Evolutionary conservation across 345 rosid genomes (phyloP).

Genomic region (Camelina sativa): DNA sequence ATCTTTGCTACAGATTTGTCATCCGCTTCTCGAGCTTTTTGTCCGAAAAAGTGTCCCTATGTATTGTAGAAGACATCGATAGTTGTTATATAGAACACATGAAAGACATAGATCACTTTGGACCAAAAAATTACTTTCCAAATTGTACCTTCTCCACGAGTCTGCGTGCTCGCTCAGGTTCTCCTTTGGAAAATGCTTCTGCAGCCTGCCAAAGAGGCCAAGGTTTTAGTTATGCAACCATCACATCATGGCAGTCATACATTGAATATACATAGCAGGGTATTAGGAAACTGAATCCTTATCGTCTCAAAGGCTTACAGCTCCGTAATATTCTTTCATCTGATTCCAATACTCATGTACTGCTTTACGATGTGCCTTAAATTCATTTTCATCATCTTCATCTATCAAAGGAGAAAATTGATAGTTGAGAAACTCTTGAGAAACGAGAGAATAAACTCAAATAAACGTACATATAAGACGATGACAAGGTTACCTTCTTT

Average conservation of each 20-base stretch:
- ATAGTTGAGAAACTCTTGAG: constrained; percentile 27
- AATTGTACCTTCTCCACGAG: constrained; percentile 53
- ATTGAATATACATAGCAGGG: background rate
- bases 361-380: constrained; percentile 56
- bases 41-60: constrained; percentile 61
- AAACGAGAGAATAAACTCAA: constrained; percentile 19
- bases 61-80: constrained; percentile 32
- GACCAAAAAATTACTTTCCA: constrained; percentile 15
- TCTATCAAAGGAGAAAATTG: constrained; percentile 37
- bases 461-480: constrained; percentile 17
- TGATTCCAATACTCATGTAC: constrained; percentile 58
- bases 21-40: constrained; percentile 65
- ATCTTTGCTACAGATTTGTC: constrained; percentile 61
- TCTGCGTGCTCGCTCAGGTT: constrained; percentile 55
- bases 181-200: constrained; percentile 56
- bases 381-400: constrained; percentile 56
- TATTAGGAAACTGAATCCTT: background rate
- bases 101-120: constrained; percentile 9
- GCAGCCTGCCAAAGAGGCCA: constrained; percentile 54
- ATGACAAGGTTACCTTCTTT: constrained; percentile 47
- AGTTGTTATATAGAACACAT: constrained; percentile 16
- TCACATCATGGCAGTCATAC: constrained; percentile 27
- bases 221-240: constrained; percentile 30
- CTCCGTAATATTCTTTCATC: constrained; percentile 68
- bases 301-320: constrained; percentile 50